Evolutionary conservation across 108 stramenopile genomes (phyloP).

Genomic region (Nitzschia putrida): DNA sequence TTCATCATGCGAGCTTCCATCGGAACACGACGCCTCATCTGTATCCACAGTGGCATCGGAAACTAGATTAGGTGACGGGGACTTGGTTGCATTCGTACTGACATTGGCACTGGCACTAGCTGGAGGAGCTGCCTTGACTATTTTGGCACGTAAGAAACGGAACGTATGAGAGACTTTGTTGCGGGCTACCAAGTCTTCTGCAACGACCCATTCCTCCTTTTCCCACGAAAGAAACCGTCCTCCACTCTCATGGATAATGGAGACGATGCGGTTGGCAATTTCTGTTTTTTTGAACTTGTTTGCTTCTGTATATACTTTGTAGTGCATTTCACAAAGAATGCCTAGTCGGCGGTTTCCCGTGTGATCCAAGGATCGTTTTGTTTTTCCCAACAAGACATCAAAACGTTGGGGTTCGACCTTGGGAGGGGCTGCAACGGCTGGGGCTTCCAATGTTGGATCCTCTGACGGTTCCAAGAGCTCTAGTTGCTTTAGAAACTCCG

Average conservation of each 20-base stretch:
- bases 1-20: too few species aligned
- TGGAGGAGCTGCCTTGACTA: background rate
- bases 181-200: background rate
- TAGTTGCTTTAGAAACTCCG: conserved; percentile 7
- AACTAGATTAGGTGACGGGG: background rate
- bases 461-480: background rate
- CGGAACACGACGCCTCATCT: background rate
- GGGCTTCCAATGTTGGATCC: background rate
- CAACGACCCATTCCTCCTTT: background rate
- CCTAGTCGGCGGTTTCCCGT: conserved; percentile 16
- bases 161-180: background rate
- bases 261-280: conserved; percentile 10
- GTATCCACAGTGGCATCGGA: background rate
- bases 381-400: conserved; percentile 37
- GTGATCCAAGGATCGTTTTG: conserved; percentile 4
- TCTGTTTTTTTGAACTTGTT: conserved; percentile 11
- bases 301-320: background rate
- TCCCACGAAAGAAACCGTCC: conserved; percentile 26
- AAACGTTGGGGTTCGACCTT: conserved; percentile 3
- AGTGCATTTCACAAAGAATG: conserved; percentile 16
- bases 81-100: too few species aligned
- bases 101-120: too few species aligned
- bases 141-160: background rate
- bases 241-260: conserved; percentile 21
- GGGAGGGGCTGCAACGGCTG: background rate